phyloP scores from a whole-genome alignment of 2,329 filamentous ascomycete genomes.

The Massarina eburnea region DNA sequence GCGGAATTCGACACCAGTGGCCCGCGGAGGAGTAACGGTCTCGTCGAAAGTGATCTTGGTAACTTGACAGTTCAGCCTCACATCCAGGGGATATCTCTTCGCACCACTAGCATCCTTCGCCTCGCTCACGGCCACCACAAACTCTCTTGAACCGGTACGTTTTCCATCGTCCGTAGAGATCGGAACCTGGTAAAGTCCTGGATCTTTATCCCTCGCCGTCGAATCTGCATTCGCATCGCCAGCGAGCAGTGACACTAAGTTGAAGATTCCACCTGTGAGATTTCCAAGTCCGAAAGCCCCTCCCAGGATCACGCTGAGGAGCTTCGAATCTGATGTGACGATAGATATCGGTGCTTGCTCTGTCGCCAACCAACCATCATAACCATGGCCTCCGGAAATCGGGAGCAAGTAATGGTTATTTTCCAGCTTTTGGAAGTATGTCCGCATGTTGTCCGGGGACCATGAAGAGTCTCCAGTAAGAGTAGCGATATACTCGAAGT shows the following conservation, averaged over 20 bases:
- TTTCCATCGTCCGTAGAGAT: slow-evolving; percentile 52
- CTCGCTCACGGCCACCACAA: slow-evolving; percentile 55
- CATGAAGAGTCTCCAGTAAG: slow-evolving; percentile 64
- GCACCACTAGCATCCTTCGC: slow-evolving; percentile 53
- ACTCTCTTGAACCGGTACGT: slow-evolving; percentile 59
- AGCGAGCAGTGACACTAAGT: slow-evolving; percentile 42
- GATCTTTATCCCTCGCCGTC: slow-evolving; percentile 47
- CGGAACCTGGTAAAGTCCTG: slow-evolving; percentile 61
- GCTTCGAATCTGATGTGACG: slow-evolving; percentile 55
- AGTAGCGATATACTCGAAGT: slow-evolving; percentile 60
- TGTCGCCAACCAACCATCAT: slow-evolving; percentile 59
- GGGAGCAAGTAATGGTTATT: slow-evolving; percentile 54
- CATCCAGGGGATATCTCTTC: slow-evolving; percentile 59
- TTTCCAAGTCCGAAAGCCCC: slow-evolving; percentile 56
- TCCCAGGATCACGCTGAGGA: slow-evolving; percentile 55
- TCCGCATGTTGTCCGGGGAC: slow-evolving; percentile 60
- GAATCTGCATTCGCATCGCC: slow-evolving; percentile 56
- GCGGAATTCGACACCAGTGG: slow-evolving; percentile 48
- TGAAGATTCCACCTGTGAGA: slow-evolving; percentile 34
- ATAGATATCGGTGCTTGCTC: slow-evolving; percentile 55
- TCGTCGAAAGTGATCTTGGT: slow-evolving; percentile 68
- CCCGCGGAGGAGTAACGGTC: slow-evolving; percentile 58
- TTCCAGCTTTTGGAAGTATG: slow-evolving; percentile 60
- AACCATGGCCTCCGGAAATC: slow-evolving; percentile 55
- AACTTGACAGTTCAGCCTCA: slow-evolving; percentile 63